phyloP scores from a whole-genome alignment of 2,329 filamentous ascomycete species.

The Cryoendolithus antarcticus region DNA sequence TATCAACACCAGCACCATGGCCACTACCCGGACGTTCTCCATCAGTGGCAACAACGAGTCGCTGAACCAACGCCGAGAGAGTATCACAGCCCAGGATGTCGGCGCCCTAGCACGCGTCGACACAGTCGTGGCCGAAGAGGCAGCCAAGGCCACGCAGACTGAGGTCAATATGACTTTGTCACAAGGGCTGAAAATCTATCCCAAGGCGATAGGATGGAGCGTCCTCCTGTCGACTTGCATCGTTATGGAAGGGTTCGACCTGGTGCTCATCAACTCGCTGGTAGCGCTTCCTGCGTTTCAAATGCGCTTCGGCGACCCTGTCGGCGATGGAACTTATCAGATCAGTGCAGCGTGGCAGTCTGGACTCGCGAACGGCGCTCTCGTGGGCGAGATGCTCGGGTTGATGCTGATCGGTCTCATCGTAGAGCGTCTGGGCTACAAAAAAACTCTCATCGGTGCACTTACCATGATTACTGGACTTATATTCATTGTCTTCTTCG shows the following conservation, averaged over 20 bases:
- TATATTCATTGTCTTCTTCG: slow-evolving; percentile 24
- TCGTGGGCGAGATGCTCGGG: slow-evolving; percentile 54
- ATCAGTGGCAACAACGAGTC: background rate
- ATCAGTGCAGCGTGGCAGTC: slow-evolving; percentile 47
- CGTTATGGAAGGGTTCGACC: slow-evolving; percentile 32
- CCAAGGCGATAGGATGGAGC: slow-evolving; percentile 27
- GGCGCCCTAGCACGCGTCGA: slow-evolving; percentile 5
- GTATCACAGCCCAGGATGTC: slow-evolving; percentile 7
- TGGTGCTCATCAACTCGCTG: slow-evolving; percentile 24
- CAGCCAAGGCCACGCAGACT: slow-evolving; percentile 16
- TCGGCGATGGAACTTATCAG: slow-evolving; percentile 29
- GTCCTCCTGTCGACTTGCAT: slow-evolving; percentile 25
- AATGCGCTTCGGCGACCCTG: slow-evolving; percentile 29
- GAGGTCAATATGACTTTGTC: slow-evolving; percentile 25
- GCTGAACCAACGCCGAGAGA: slow-evolving; percentile 1
- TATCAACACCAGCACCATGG: background rate
- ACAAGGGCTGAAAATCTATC: slow-evolving; percentile 20
- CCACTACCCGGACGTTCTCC: background rate
- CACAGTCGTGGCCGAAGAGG: slow-evolving; percentile 14
- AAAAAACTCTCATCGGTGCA: slow-evolving; percentile 46
- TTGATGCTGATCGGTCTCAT: slow-evolving; percentile 53
- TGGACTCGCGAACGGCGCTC: slow-evolving; percentile 43
- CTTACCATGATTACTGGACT: slow-evolving; percentile 43
- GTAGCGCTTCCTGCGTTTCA: slow-evolving; percentile 22
- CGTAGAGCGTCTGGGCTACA: slow-evolving; percentile 37